Conservation (phyloP, 2,329 filamentous ascomycete species). For the Colletotrichum filicis region DNA sequence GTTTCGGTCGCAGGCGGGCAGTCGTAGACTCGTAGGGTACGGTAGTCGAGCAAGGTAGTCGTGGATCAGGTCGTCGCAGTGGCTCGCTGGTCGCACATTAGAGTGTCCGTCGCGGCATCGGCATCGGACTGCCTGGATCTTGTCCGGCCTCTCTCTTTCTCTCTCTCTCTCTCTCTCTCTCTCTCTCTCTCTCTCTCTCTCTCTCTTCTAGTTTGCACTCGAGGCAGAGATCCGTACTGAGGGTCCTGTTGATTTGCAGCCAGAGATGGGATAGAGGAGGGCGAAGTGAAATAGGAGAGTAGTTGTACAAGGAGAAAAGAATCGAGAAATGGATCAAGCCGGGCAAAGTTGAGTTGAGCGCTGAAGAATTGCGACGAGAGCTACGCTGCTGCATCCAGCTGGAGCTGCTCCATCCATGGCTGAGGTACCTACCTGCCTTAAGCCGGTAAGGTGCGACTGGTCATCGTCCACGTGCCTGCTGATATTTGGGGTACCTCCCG, state of each 20-base stretch:
- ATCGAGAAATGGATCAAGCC: not conserved
- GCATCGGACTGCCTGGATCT: not conserved
- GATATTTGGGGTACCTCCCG: no score
- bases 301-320: not conserved
- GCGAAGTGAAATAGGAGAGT: not conserved
- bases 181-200: no score
- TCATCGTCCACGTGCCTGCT: not conserved
- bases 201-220: no score
- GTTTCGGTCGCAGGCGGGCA: slow-evolving; percentile 2
- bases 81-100: not conserved
- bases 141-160: no score
- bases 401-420: not conserved
- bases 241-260: not conserved
- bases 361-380: not conserved
- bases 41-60: not conserved
- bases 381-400: not conserved
- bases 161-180: no score
- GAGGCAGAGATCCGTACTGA: no score
- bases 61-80: not conserved
- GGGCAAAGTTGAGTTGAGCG: not conserved
- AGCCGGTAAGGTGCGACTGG: no score
- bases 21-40: no score
- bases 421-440: not conserved
- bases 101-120: not conserved
- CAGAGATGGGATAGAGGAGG: not conserved